Conservation (phyloP, 2,329 filamentous ascomycete genomes). For the Xylariomycetidae sp. region DNA sequence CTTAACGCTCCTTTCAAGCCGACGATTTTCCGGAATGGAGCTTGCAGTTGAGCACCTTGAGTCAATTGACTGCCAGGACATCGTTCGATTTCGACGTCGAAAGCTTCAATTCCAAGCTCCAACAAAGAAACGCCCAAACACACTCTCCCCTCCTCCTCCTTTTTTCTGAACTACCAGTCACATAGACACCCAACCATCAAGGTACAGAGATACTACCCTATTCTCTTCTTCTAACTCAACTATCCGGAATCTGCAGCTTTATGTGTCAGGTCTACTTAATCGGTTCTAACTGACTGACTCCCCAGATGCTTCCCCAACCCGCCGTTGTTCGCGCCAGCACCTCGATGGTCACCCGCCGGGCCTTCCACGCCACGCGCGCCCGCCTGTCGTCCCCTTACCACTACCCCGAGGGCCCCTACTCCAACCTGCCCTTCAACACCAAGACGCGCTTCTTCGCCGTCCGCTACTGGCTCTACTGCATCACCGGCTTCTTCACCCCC, state of each 20-base stretch:
- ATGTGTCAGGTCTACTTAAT: too few relatives aligned
- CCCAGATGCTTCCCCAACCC: constrained; percentile 75
- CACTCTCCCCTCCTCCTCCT: constrained; percentile 10
- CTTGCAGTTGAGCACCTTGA: too few relatives aligned
- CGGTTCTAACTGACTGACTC: constrained; percentile 40
- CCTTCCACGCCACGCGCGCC: constrained; percentile 86
- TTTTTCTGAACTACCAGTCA: too few relatives aligned
- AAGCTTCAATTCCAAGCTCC: too few relatives aligned
- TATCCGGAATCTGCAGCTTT: too few relatives aligned
- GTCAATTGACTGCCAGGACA: too few relatives aligned
- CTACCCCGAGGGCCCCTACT: constrained; percentile 93
- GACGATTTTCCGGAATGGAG: too few relatives aligned
- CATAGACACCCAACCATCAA: constrained; percentile 13
- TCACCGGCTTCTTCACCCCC: constrained; percentile 53
- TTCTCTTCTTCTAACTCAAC: too few relatives aligned
- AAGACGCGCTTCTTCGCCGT: constrained; percentile 78
- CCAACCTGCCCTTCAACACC: constrained; percentile 97
- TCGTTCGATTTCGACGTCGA: constrained; percentile 1
- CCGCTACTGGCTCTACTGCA: constrained; percentile 73
- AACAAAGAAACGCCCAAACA: too few relatives aligned
- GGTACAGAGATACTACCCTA: too few relatives aligned
- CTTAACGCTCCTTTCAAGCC: too few relatives aligned
- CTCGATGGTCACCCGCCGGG: constrained; percentile 75
- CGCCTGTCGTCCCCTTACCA: constrained; percentile 91
- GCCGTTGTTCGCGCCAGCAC: constrained; percentile 58